A percentile compares a stretch with the other conserved stretches of the same genome.
These are phyloP conservation scores for Ammopiptanthus mongolicus DNA, from an alignment of 306 rosid genomes.

Conservation along the genomic window DNA sequence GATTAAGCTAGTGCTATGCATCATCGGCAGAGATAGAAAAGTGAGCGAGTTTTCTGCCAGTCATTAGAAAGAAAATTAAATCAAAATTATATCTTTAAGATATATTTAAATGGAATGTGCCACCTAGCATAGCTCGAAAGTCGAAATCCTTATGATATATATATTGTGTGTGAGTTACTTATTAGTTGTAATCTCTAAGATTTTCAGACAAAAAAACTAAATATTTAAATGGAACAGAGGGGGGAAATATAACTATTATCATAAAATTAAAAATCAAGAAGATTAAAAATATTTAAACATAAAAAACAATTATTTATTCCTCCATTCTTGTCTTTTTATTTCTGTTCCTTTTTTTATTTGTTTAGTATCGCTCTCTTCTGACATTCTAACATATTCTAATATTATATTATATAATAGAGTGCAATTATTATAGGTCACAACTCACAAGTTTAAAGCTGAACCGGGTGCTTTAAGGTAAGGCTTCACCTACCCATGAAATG, in stretches of 20 bases:
- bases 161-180: too few species aligned
- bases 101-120: too few species aligned
- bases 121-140: too few species aligned
- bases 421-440: not conserved
- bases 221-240: too few species aligned
- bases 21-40: not conserved
- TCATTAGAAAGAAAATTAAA: not conserved
- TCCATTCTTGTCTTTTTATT: not conserved
- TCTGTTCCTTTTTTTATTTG: not conserved
- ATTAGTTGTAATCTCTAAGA: too few species aligned
- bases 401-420: not conserved
- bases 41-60: not conserved
- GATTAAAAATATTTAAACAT: too few species aligned
- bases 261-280: not conserved
- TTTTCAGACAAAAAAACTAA: too few species aligned
- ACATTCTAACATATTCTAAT: not conserved
- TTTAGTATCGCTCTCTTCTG: not conserved
- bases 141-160: too few species aligned
- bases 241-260: not conserved
- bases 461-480: not conserved
- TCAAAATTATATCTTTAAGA: not conserved
- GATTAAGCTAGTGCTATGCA: not conserved
- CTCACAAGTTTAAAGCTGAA: not conserved
- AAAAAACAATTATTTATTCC: not conserved
- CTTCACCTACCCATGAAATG: slow-evolving; percentile 14